Conservation (phyloP, 164 flowering plant genomes). For the Cinnamomum micranthum region DNA sequence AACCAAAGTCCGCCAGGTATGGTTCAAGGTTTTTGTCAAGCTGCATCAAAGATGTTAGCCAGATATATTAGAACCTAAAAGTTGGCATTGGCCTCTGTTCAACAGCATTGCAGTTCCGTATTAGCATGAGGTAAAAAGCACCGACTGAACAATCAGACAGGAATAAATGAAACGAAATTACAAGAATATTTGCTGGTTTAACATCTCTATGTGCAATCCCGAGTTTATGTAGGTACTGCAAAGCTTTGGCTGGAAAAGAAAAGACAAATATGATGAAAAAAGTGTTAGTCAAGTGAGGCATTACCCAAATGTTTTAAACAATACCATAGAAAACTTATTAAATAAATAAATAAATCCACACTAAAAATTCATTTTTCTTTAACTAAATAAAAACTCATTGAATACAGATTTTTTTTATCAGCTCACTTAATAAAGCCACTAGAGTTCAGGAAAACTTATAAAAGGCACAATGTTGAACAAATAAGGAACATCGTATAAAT, state of each 20-base stretch:
- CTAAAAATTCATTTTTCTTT: no score
- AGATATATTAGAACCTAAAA: background rate
- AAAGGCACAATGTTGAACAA: background rate
- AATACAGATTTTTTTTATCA: background rate
- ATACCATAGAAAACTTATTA: background rate
- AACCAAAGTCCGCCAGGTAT: constrained; percentile 85
- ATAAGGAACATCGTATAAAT: background rate
- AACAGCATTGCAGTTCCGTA: background rate
- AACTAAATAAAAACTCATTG: background rate
- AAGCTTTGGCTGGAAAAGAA: constrained; percentile 60
- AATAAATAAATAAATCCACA: background rate
- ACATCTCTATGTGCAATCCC: constrained; percentile 96
- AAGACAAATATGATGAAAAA: background rate
- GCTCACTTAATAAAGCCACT: no score
- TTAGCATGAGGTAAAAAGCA: background rate
- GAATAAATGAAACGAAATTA: constrained; percentile 34
- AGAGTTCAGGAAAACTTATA: background rate
- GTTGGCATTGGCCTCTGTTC: background rate
- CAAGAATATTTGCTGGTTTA: constrained; percentile 94
- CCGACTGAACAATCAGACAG: constrained; percentile 6
- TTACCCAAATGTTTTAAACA: background rate
- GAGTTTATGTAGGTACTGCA: constrained; percentile 76
- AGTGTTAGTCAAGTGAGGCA: background rate
- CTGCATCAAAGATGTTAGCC: constrained; percentile 36
- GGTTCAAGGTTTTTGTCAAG: constrained; percentile 63